These are phyloP conservation scores for Blastobotrys arbuscula DNA, from an alignment of 1,139 yeast genomes.

Conservation along the genomic window DNA sequence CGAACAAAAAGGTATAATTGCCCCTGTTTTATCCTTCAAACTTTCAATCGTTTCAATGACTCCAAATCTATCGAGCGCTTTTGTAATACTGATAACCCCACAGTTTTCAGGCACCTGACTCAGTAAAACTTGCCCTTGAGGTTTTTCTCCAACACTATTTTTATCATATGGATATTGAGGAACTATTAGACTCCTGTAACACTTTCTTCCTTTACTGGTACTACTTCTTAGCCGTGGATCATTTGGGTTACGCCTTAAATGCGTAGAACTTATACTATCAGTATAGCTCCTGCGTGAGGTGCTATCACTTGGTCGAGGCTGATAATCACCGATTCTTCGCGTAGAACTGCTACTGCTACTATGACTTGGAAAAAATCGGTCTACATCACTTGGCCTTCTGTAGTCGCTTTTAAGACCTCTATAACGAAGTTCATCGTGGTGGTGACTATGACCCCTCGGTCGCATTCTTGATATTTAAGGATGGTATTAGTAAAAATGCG, in stretches of 20 bases:
- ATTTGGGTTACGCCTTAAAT: background rate
- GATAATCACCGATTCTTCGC: too few species aligned
- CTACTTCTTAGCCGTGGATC: background rate
- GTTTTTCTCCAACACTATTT: constrained; percentile 71
- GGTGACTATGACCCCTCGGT: too few species aligned
- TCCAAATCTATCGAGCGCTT: constrained; percentile 61
- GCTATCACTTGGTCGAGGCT: too few species aligned
- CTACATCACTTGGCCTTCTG: too few species aligned
- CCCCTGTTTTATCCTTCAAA: constrained; percentile 69
- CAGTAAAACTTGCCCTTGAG: constrained; percentile 62
- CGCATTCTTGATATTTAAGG: too few species aligned
- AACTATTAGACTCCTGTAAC: constrained; percentile 36
- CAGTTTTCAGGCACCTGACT: constrained; percentile 55
- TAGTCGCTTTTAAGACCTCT: too few species aligned
- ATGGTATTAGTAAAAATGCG: too few species aligned
- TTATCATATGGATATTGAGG: constrained; percentile 53
- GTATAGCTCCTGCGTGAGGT: too few species aligned
- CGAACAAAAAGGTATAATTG: constrained; percentile 70
- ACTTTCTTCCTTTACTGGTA: background rate
- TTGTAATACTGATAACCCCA: constrained; percentile 42
- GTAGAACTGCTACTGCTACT: too few species aligned
- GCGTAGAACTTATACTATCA: background rate
- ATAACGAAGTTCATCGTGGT: too few species aligned
- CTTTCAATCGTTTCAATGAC: constrained; percentile 51
- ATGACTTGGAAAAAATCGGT: too few species aligned